Base-by-base conservation (phyloP, 495 filamentous ascomycete species). In the Penicillium fimorum region DNA sequence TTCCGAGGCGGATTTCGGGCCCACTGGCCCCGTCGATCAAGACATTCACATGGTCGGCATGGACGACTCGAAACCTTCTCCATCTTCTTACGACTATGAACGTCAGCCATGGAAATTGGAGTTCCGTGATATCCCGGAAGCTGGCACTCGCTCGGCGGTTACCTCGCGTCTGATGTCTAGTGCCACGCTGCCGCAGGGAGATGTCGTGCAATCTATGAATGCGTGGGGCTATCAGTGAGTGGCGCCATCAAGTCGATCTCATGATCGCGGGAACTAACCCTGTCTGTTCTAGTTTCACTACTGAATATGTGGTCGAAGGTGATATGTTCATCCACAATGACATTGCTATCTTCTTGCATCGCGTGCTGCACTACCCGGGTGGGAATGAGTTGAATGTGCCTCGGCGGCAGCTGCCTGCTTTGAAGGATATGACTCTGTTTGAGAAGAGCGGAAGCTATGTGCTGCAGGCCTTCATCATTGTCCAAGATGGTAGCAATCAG, bases 61-160 rank as follows among this genome's bases (percentile, higher is more conserved):
- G 33, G 66, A 70, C 10, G 67, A 65, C 33, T 11, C 20, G 15
- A 44, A 24, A 17, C 25, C n/a, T 30, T 38, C 25, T 29, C 3
- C 44, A 18, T 46, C 43, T n/a, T 24, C 27, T n/a, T 79, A 79
- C 55, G 64, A 70, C 33, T 76, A 69, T 60, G 74, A 73, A 7
- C 67, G 56, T 33, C 73, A 77, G 54, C 59, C 68, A 18, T 82
- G 79, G 78, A 76, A 67, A 29, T 63, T 82, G 55, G 77, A 82
- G 56, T 82, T 81, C 51, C 67, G 76, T 50, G 79, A 82, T 68
- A 76, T 81, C 41, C 79, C 79, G 9, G 79, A 81, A 61, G 74
- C 76, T 32, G 78, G 70, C 0, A 75, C 73, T 13, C 71, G 75
- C 11, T 76, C 77, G 8, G 72, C 74, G 25, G 73, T 82, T 40